Evolutionary conservation across 192 early-diverging fungal genomes (phyloP).

Genomic region (Jimgerdemannia flammicorona): DNA sequence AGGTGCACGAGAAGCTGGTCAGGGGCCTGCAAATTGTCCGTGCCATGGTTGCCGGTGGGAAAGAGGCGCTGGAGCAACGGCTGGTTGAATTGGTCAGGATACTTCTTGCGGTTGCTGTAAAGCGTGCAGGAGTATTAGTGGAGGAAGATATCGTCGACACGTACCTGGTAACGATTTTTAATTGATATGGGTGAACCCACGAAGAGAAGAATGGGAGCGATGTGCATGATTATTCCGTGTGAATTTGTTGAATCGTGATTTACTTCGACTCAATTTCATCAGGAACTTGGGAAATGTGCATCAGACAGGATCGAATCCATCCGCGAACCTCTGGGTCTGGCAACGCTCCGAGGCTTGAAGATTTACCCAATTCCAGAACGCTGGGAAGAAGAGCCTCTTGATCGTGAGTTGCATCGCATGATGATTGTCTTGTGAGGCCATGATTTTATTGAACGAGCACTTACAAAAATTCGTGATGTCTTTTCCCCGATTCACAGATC

Average conservation of each 20-base stretch:
- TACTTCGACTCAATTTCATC: neutral
- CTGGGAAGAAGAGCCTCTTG: conserved; percentile 46
- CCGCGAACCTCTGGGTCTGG: conserved; percentile 38
- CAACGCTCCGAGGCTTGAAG: conserved; percentile 45
- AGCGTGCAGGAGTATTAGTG: conserved; percentile 50
- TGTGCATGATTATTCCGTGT: no score
- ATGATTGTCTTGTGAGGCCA: conserved; percentile 24
- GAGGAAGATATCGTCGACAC: conserved; percentile 55
- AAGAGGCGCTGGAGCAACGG: conserved; percentile 47
- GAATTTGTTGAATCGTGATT: no score
- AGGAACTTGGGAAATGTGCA: conserved; percentile 36
- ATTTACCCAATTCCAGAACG: conserved; percentile 38
- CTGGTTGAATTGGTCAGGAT: conserved; percentile 52
- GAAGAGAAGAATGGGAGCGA: no score
- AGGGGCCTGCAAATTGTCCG: conserved; percentile 63
- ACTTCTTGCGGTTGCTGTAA: conserved; percentile 47
- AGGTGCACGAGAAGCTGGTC: conserved; percentile 41
- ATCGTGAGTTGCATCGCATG: conserved; percentile 19
- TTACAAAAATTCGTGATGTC: neutral
- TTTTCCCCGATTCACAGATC: conserved; percentile 5
- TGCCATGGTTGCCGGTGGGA: conserved; percentile 59
- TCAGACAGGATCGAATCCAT: conserved; percentile 37
- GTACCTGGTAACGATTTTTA: conserved; percentile 29
- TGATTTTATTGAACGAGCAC: conserved; percentile 5
- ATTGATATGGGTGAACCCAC: neutral